Base-by-base conservation (phyloP, 192 early-diverging fungal genomes). In the Coemansia sp. region DNA sequence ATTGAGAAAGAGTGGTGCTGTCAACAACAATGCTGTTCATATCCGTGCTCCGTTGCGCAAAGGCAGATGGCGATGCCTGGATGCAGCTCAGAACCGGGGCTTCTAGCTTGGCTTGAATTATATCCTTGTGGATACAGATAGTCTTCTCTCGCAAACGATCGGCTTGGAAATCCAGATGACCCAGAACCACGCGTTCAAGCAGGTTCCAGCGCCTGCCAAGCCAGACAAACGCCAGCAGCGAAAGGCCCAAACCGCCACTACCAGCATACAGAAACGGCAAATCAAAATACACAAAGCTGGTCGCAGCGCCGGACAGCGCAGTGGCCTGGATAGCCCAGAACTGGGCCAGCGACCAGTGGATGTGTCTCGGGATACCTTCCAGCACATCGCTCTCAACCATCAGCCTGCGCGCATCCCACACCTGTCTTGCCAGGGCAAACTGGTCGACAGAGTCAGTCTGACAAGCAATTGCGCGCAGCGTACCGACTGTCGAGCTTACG, bases 261-360 rank as follows among this genome's bases (percentile, higher is more conserved):
- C 52, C 45, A 7, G 73, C 73, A 22, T 75, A 66, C 33, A 22
- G 52, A 28, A 66, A 14, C 6, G 77, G 73, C 1, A 20, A 16
- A 20, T 50, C 60, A 30, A 64, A 61, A 29, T 65, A 66, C 0
- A 48, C 18, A 10, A 33, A 16, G 40, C 69, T 49, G 7, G 66
- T 36, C 0, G 42, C 40, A 4, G 66, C 51, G 16, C 59, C 63
- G 3, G 69, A 40, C 17, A 75, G 40, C 5, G 73, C 72, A 17
- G 40, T 31, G 2, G 66, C 72, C n/a, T 72, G 36, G 22, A 74
- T 75, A 38, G 66, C 50, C 77, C 77, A 80, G 61, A 75, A 75
- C 65, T 68, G 66, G 18, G 66, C 36, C 32, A 80, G 68, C 34
- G 77, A 80, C 32, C 60, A 68, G 58, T 56, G 77, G 10, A 75